Conservation (phyloP, 2,329 filamentous ascomycete genomes). For the Ophiocordyceps camponoti-leonardi region DNA sequence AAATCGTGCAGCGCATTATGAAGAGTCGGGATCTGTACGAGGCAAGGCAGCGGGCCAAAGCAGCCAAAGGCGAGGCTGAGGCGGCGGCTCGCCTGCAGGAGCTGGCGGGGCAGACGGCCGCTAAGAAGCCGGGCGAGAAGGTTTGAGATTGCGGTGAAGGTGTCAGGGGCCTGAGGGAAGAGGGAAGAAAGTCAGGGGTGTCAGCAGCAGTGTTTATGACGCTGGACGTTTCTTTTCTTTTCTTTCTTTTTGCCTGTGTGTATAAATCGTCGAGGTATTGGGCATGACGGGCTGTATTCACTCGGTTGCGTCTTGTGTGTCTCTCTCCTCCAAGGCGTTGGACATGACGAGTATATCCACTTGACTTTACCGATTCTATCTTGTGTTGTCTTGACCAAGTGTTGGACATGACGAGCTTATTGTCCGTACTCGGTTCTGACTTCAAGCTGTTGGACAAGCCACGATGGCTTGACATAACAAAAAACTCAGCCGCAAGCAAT, state of each 20-base stretch:
- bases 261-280: neutral
- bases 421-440: too few species aligned
- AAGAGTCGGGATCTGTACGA: constrained; percentile 77
- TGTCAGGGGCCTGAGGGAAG: too few species aligned
- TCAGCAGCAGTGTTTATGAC: neutral
- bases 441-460: neutral
- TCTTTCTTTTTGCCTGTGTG: neutral
- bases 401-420: neutral
- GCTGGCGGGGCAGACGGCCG: constrained; percentile 41
- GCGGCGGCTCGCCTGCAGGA: constrained; percentile 45
- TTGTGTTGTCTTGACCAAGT: neutral
- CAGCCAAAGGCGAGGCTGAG: constrained; percentile 68
- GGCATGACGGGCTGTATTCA: neutral
- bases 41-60: constrained; percentile 77
- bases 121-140: constrained; percentile 27
- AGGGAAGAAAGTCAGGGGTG: neutral
- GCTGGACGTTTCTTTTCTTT: too few species aligned
- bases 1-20: constrained; percentile 84
- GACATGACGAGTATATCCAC: too few species aligned
- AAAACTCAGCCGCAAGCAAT: neutral
- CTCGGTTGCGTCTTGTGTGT: too few species aligned
- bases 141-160: constrained; percentile 3
- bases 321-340: too few species aligned
- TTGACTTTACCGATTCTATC: neutral
- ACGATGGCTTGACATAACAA: neutral